Evolutionary conservation across 2,329 filamentous ascomycete species (phyloP).

Genomic region (Alternaria angustiovoidea): DNA sequence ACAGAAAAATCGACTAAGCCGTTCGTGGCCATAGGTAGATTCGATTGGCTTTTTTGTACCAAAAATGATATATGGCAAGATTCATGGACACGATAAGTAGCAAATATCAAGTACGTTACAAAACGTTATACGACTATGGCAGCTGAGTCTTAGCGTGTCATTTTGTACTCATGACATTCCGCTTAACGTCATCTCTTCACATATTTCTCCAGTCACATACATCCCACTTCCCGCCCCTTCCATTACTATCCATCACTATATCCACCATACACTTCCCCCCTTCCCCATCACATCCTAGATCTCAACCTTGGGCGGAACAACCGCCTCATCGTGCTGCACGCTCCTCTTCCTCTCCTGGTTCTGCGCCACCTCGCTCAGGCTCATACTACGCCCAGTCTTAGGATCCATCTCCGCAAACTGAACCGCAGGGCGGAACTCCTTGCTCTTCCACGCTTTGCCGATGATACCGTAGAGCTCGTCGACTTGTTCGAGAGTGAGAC

Average conservation of each 20-base stretch:
- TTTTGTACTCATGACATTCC: neutral
- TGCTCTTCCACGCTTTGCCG: conserved; percentile 74
- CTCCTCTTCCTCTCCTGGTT: conserved; percentile 47
- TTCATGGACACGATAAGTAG: neutral
- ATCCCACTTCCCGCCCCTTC: neutral
- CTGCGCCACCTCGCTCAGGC: conserved; percentile 39
- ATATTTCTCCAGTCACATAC: neutral
- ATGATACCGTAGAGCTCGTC: conserved; percentile 81
- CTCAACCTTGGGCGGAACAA: neutral
- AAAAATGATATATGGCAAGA: neutral
- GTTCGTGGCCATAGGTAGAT: too few relatives aligned
- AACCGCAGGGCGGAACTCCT: conserved; percentile 65
- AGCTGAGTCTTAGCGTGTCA: neutral
- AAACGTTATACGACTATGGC: neutral
- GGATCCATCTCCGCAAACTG: conserved; percentile 44
- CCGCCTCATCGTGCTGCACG: conserved; percentile 35
- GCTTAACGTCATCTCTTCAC: neutral
- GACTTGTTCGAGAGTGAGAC: conserved; percentile 78
- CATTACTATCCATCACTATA: neutral
- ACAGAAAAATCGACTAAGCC: too few relatives aligned
- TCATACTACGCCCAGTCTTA: conserved; percentile 22
- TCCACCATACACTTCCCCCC: neutral
- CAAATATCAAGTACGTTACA: neutral
- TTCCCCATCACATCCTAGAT: neutral
- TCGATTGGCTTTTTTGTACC: too few relatives aligned